Base-by-base conservation (phyloP, 2,329 filamentous ascomycete species). In the Macrophomina tecta region DNA sequence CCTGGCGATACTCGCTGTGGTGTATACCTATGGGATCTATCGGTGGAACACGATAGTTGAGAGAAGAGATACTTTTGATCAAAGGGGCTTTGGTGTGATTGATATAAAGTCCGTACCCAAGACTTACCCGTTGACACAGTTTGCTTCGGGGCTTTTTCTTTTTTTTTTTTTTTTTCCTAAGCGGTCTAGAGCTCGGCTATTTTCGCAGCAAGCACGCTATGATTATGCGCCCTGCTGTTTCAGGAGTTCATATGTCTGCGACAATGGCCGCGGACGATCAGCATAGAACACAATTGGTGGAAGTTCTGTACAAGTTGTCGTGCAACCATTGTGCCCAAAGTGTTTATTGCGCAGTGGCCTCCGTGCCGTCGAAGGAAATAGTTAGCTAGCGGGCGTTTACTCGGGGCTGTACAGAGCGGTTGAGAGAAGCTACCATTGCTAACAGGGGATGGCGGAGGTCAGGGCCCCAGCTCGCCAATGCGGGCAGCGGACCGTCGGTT, bases 401-500 rank as follows among this genome's bases (percentile, higher is more conserved):
- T 9, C 23, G 18, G 12, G 23, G 18, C 34, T 45, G 16, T 28
- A 28, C 32, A 28, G 11, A 28, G 53, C n/a, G 30, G 28, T 4
- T 14, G 55, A 23, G 11, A 38, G 34, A 23, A 38, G 34, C 18
- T 18, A 16, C 16, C 12, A 36, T n/a, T 12, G 23, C 28, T 11
- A 46, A 23, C 5, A 36, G 32, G 18, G 12, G 52, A 40, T 36
- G 36, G 30, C 7, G n/a, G 51, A n/a, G 51, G 18, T 30, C 18
- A 58, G 36, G 8, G n/a, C 12, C 14, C n/a, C 32, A 45, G 56
- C 56, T 61, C 56, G 56, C 56, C n/a, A 61, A 61, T 46, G 42
- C 58, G 58, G 58, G 12, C 32, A 32, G n/a, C 58, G 58, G 58
- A 28, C 58, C 58, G 58, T 49, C 58, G 58, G 58, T 62, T 62